Evolutionary conservation across 352 stramenopile species (phyloP), one percentile per base, ranked within the genome.

Genomic region (Pythium myriotylum): DNA sequence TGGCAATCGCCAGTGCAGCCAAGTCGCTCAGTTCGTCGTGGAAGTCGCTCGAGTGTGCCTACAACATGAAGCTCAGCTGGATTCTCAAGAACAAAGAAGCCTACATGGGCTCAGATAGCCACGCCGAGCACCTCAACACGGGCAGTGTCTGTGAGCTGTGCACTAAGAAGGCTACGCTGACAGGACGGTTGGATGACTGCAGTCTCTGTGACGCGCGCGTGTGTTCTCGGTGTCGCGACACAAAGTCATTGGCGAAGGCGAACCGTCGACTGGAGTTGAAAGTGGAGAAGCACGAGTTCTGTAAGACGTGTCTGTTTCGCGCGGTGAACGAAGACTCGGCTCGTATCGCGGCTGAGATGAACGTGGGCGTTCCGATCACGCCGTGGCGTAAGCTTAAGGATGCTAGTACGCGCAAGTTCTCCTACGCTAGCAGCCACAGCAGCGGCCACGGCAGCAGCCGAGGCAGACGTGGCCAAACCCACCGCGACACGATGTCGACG

Each of bases 11-110:
- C 24, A 79, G 60, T 5, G 64, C 70, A 0, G 67, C 72, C 12
- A 74, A 71, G n/a, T 72, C 70, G 3, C 59, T 82, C 40, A 70
- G 49, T 22, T 66, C 60, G 43, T 76, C 67, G 33, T 77, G 63
- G 67, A 76, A 76, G 29, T 68, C 55, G 33, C 23, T 63, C 19
- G 55, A n/a, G 9, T 63, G 48, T 24, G 32, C 55, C 16, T 46
- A 63, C 22, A 63, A 55, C 23, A 45, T 63, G 29, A 63, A 63
- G 23, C 49, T n/a, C n/a, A n/a, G n/a, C n/a, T n/a, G n/a, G n/a
- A n/a, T n/a, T n/a, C n/a, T n/a, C n/a, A n/a, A n/a, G n/a, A n/a
- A n/a, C n/a, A n/a, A n/a, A n/a, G n/a, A n/a, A n/a, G n/a, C n/a
- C n/a, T n/a, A n/a, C n/a, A n/a, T n/a, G n/a, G n/a, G n/a, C n/a